These are phyloP conservation scores for Myxozyma sirexii DNA, from an alignment of 805 yeast species.

Conservation along the genomic window DNA sequence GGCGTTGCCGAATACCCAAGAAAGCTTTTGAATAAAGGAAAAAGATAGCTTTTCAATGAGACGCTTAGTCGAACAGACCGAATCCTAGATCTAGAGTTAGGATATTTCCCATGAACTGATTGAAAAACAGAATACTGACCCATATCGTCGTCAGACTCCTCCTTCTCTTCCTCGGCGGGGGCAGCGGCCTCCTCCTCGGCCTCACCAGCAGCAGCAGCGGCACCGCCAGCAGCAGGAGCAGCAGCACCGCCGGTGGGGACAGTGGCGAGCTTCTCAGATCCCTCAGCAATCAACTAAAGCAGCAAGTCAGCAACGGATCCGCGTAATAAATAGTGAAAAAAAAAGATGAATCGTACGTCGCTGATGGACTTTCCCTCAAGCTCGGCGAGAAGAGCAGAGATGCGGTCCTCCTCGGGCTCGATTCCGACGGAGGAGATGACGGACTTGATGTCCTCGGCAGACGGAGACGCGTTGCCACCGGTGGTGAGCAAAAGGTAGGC, in stretches of 20 bases:
- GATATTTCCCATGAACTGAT: neutral
- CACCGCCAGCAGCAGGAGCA: conserved; percentile 73
- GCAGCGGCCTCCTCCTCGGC: conserved; percentile 74
- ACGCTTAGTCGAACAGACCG: conserved; percentile 94
- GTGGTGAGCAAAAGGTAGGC: conserved; percentile 98
- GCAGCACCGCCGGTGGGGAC: conserved; percentile 99
- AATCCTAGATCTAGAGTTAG: conserved; percentile 46
- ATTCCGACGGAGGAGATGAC: conserved; percentile 94
- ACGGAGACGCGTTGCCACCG: conserved; percentile 94
- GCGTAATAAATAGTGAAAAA: neutral
- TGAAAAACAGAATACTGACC: conserved; percentile 47
- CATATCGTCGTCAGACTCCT: conserved; percentile 77
- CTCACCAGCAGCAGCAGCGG: conserved; percentile 70
- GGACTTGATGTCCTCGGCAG: conserved; percentile 86
- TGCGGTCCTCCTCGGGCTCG: conserved; percentile 89
- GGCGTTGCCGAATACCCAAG: conserved; percentile 2
- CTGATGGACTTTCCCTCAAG: conserved; percentile 90
- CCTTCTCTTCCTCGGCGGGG: conserved; percentile 65
- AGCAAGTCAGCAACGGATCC: neutral
- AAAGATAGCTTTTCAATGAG: conserved; percentile 1
- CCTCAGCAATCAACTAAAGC: conserved; percentile 75
- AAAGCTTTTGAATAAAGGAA: neutral
- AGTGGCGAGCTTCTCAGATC: conserved; percentile 93
- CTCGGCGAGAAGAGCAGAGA: conserved; percentile 76
- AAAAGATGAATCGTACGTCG: conserved; percentile 46